phyloP scores from a whole-genome alignment of 2,329 filamentous ascomycete genomes.

The Ascosphaera apis region DNA sequence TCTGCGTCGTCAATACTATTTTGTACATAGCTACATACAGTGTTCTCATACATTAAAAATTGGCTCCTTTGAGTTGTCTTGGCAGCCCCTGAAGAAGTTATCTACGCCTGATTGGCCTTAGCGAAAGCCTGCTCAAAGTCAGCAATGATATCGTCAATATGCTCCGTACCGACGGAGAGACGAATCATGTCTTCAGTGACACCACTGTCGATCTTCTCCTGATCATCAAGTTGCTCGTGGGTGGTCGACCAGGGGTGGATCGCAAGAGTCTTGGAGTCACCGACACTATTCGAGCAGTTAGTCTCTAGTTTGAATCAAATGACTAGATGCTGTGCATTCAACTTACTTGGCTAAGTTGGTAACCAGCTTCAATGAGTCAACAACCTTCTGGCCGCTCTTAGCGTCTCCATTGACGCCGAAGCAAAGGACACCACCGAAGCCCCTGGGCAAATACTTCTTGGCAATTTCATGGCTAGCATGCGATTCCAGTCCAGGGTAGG shows the following conservation, averaged over 20 bases:
- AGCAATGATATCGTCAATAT: conserved; percentile 90
- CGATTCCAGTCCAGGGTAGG: conserved; percentile 67
- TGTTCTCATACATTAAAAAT: no score
- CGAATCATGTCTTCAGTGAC: conserved; percentile 79
- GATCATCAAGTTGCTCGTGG: conserved; percentile 68
- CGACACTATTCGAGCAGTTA: conserved; percentile 34
- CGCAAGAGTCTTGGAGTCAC: conserved; percentile 81
- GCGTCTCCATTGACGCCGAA: conserved; percentile 84
- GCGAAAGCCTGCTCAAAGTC: conserved; percentile 86
- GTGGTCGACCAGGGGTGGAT: conserved; percentile 94
- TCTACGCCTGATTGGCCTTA: no score
- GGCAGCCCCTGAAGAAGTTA: no score
- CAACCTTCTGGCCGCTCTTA: conserved; percentile 61
- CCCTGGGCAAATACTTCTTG: conserved; percentile 66
- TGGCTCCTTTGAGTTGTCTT: no score
- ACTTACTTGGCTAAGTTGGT: conserved; percentile 72
- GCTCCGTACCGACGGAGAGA: conserved; percentile 85
- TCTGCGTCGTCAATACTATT: no score
- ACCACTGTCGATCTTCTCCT: conserved; percentile 60
- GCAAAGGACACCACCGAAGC: conserved; percentile 74
- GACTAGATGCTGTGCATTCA: no score
- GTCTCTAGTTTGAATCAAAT: neutral
- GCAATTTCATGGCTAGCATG: conserved; percentile 60
- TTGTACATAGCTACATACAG: no score
- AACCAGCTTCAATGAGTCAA: conserved; percentile 85